These are phyloP conservation scores for Pichia rugopelliculosa DNA, from an alignment of 805 yeast genomes.

Conservation along the genomic window DNA sequence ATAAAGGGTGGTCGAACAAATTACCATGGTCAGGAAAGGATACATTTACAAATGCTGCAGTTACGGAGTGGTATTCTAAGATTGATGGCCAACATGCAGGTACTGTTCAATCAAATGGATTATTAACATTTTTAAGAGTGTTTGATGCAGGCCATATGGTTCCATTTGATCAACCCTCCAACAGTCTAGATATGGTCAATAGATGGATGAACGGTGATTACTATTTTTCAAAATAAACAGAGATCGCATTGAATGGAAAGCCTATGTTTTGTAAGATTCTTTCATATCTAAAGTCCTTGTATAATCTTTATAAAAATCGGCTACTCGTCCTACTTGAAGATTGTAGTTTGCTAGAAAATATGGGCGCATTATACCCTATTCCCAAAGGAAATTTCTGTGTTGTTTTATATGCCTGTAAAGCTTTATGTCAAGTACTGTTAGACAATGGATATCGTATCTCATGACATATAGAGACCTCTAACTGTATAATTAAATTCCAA, in stretches of 20 bases:
- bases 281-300: not conserved
- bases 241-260: no score
- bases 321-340: no score
- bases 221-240: conserved; percentile 7
- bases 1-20: conserved; percentile 74
- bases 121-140: conserved; percentile 75
- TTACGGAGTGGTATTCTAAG: conserved; percentile 23
- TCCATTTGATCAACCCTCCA: conserved; percentile 80
- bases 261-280: no score
- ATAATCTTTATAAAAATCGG: no score
- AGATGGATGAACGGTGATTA: conserved; percentile 75
- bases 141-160: conserved; percentile 96
- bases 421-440: no score
- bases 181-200: conserved; percentile 73
- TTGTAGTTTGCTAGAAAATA: no score
- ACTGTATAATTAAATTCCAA: no score
- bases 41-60: conserved; percentile 15
- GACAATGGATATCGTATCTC: no score
- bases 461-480: no score
- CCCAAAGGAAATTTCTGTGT: no score
- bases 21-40: conserved; percentile 38
- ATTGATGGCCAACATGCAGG: conserved; percentile 29
- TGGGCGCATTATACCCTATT: no score
- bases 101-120: conserved; percentile 39
- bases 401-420: no score